Conservation (phyloP, 192 early-diverging fungal species). For the Chytriomyces confervae region DNA sequence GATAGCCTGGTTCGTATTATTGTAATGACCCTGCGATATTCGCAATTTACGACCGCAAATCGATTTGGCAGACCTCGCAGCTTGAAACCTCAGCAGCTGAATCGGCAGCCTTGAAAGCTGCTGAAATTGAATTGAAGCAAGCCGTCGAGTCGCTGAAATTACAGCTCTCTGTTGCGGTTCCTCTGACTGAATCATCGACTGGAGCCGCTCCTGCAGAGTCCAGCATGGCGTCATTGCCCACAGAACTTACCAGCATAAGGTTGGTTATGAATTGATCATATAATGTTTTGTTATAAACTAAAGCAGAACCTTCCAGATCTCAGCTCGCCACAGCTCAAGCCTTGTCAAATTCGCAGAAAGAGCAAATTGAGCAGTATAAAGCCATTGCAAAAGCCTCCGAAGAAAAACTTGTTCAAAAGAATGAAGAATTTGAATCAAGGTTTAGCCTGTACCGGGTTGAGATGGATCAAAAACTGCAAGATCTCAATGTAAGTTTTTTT, state of each 20-base stretch:
- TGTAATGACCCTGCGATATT: no score
- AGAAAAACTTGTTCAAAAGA: conserved; percentile 42
- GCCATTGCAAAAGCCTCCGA: conserved; percentile 69
- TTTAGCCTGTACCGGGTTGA: conserved; percentile 71
- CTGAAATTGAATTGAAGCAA: neutral
- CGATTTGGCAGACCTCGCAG: conserved; percentile 6
- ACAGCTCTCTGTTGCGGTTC: conserved; percentile 29
- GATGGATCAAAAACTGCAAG: conserved; percentile 44
- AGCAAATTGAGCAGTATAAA: conserved; percentile 62
- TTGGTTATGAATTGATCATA: conserved; percentile 34
- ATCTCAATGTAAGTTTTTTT: conserved; percentile 9
- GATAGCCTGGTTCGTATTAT: conserved; percentile 17
- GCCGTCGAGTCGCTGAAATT: conserved; percentile 22
- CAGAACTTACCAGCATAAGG: conserved; percentile 28
- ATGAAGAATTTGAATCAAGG: conserved; percentile 54
- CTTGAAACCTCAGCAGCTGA: neutral
- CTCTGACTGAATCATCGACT: no score
- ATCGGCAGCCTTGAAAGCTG: neutral
- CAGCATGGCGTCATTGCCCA: conserved; percentile 14
- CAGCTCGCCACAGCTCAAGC: conserved; percentile 45
- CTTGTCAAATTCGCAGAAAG: conserved; percentile 58
- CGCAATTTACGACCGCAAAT: neutral
- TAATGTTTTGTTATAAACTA: neutral
- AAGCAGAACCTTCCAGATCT: neutral
- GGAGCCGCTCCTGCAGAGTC: neutral